A percentile compares a stretch with the other conserved stretches of the same genome.
phyloP scores from a whole-genome alignment of 306 rosid genomes.

The Lupinus albus region DNA sequence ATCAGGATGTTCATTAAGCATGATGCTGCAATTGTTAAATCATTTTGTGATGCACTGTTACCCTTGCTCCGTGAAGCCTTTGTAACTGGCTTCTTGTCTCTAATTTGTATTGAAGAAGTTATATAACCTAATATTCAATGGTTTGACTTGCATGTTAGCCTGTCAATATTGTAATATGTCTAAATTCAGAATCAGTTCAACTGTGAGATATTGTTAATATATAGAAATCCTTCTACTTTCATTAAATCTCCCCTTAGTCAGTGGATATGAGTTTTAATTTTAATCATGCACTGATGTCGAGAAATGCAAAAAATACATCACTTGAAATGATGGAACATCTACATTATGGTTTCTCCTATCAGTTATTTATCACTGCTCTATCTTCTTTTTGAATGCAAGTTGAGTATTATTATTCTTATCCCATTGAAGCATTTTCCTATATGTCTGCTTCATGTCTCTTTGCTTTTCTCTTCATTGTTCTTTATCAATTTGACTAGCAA shows the following conservation, averaged over 20 bases:
- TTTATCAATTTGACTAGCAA: neutral
- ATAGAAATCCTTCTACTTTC: constrained; percentile 32
- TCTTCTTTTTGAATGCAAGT: neutral
- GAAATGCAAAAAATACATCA: constrained; percentile 5
- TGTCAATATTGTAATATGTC: constrained; percentile 4
- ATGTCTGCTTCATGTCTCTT: constrained; percentile 9
- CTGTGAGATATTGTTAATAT: constrained; percentile 6
- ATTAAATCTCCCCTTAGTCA: neutral
- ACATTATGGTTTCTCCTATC: neutral
- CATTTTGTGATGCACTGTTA: neutral
- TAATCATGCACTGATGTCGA: neutral
- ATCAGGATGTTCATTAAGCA: constrained; percentile 16
- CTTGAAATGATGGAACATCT: neutral
- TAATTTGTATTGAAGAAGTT: neutral
- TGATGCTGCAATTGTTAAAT: constrained; percentile 21
- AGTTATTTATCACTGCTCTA: constrained; percentile 2
- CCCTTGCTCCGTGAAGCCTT: constrained; percentile 24
- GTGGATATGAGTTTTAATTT: neutral
- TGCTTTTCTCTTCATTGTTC: constrained; percentile 1
- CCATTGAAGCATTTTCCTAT: neutral
- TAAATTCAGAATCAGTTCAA: no score
- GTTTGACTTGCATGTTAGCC: neutral
- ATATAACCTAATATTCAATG: neutral
- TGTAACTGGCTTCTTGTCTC: neutral
- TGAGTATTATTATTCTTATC: neutral